A percentile compares a stretch with the other conserved stretches of the same genome.
These are phyloP conservation scores for Cladosporium sp. DNA, from an alignment of 2,329 filamentous ascomycete species.

Conservation along the genomic window DNA sequence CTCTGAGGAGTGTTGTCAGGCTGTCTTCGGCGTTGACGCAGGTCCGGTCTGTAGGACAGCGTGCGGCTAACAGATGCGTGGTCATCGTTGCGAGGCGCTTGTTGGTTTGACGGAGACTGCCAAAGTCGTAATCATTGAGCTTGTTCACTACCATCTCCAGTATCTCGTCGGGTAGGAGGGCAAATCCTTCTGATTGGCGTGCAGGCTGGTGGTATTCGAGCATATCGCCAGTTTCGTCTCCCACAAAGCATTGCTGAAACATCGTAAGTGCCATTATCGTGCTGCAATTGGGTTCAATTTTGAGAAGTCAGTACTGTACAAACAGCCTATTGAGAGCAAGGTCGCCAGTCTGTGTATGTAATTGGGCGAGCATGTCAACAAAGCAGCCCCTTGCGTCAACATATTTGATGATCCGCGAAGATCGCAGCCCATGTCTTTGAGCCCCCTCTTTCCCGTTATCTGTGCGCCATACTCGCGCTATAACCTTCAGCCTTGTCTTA, in stretches of 20 bases:
- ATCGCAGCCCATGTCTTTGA: background rate
- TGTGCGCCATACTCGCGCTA: background rate
- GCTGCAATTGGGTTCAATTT: background rate
- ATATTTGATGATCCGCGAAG: background rate
- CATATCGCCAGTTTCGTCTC: background rate
- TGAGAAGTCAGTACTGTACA: background rate
- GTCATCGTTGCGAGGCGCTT: conserved; percentile 16
- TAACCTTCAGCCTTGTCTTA: background rate
- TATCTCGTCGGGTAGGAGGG: conserved; percentile 5
- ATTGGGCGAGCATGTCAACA: background rate
- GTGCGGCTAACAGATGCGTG: background rate
- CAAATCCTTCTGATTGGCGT: background rate
- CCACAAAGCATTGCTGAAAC: conserved; percentile 4
- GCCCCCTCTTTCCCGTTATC: background rate
- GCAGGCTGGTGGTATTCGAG: background rate
- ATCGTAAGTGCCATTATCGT: background rate
- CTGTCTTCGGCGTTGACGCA: conserved; percentile 5
- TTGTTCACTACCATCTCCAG: conserved; percentile 3
- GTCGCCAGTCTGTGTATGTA: background rate
- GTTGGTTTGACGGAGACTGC: conserved; percentile 5
- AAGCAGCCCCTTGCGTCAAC: conserved; percentile 1
- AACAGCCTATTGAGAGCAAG: background rate
- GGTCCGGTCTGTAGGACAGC: background rate
- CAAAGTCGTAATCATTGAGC: background rate
- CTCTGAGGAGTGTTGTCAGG: conserved; percentile 7